A percentile compares a stretch with the other conserved stretches of the same genome.
phyloP scores from a whole-genome alignment of 495 filamentous ascomycete genomes.

The Penicillium verhagenii region DNA sequence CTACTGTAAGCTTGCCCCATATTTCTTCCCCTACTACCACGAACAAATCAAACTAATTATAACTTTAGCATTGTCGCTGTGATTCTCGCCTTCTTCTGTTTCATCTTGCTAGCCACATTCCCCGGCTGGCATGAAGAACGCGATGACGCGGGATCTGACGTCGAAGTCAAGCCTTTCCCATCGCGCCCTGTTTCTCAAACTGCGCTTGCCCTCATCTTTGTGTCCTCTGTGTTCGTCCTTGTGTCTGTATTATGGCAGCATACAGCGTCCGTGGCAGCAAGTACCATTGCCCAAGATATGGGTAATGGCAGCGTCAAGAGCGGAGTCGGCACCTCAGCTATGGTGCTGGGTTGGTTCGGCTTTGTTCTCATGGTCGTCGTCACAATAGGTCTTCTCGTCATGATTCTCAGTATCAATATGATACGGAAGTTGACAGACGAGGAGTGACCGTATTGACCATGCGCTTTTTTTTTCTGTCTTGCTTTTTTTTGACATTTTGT shows the following conservation, averaged over 20 bases:
- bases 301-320: conserved; percentile 90
- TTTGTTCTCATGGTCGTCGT: conserved; percentile 90
- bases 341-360: conserved; percentile 96
- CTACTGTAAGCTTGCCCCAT: conserved; percentile 52
- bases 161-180: conserved; percentile 67
- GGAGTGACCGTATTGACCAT: conserved; percentile 20
- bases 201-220: conserved; percentile 65
- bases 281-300: conserved; percentile 88
- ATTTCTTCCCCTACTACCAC: not conserved
- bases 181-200: conserved; percentile 66
- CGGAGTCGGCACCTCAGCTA: conserved; percentile 86
- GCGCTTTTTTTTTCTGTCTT: conserved; percentile 5
- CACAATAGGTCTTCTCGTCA: conserved; percentile 89
- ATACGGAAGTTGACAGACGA: conserved; percentile 57
- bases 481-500: conserved; percentile 18
- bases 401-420: conserved; percentile 87
- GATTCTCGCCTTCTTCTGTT: conserved; percentile 66
- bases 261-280: conserved; percentile 90
- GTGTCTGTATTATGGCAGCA: conserved; percentile 74
- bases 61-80: conserved; percentile 62
- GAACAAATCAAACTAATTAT: conserved; percentile 1
- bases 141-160: conserved; percentile 52
- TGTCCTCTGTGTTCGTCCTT: conserved; percentile 67
- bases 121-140: conserved; percentile 70
- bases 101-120: conserved; percentile 69